These are phyloP conservation scores for Xylaria intraflava DNA, from an alignment of 495 filamentous ascomycete genomes.

Conservation along the genomic window DNA sequence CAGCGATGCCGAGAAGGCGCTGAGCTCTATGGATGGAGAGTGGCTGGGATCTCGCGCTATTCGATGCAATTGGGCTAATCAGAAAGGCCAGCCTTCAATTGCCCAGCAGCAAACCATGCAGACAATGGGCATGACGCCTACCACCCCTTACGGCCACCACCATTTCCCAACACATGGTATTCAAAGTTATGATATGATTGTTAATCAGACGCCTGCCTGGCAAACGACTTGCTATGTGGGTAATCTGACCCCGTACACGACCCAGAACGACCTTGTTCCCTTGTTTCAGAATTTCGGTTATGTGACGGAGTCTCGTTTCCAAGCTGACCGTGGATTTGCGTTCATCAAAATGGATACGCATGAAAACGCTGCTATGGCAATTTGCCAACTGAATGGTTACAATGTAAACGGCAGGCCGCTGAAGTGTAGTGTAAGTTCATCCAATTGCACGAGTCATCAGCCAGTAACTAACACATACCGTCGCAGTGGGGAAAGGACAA, in stretches of 20 bases:
- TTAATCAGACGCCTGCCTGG: constrained; percentile 94
- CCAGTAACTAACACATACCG: constrained; percentile 1
- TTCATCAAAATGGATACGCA: constrained; percentile 99
- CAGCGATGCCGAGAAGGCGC: constrained; percentile 86
- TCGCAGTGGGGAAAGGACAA: constrained; percentile 97
- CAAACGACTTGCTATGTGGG: constrained; percentile 99
- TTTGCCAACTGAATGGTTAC: constrained; percentile 94
- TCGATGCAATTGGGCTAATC: constrained; percentile 99
- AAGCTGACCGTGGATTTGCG: constrained; percentile 95
- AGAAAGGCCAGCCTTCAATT: constrained; percentile 98
- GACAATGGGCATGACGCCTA: constrained; percentile 97
- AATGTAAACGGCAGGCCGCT: constrained; percentile 95
- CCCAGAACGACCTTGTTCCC: constrained; percentile 89
- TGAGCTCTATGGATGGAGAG: constrained; percentile 98
- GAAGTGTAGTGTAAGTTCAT: constrained; percentile 87
- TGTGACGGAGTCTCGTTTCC: constrained; percentile 94
- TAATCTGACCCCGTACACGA: constrained; percentile 96
- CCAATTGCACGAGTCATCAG: background rate
- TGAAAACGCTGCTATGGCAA: constrained; percentile 96
- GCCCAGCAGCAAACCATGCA: constrained; percentile 96
- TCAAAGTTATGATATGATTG: constrained; percentile 97
- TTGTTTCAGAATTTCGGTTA: constrained; percentile 98
- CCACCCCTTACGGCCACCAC: constrained; percentile 92
- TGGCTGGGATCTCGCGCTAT: constrained; percentile 98
- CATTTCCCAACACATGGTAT: constrained; percentile 96